Evolutionary conservation across 1,284 basidiomycete species (phyloP), one percentile per base, ranked within the genome.

Genomic region (Stereum hirsutum): DNA sequence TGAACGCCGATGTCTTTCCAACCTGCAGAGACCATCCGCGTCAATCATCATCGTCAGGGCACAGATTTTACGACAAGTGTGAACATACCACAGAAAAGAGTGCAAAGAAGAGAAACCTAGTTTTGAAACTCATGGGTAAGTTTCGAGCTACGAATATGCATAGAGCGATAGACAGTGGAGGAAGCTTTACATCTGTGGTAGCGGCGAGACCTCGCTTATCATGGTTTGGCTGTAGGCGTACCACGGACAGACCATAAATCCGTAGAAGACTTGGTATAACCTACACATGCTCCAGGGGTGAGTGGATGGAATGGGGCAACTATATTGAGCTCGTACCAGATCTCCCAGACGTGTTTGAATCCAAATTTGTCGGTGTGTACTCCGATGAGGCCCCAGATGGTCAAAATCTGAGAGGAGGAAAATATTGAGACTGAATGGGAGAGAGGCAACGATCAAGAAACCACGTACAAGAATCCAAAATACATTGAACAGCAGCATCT

Each of bases 221-320:
- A 89, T 85, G 0, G 86, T 89, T 61, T 89, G 83, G 56, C 80
- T 79, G 53, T 86, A 83, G 25, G 87, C 83, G 59, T 89, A 89
- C 85, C 85, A 89, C 1, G 86, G 86, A 52, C 87, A 88, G 5
- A 89, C 82, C 69, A 85, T 71, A 28, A 88, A 62, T 5, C 86
- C 85, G 53, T 85, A 88, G 57, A 76, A 86, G 4, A 73, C 79
- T 52, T 83, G 81, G 53, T 81, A 83, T 26, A 75, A 48, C 81
- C 80, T 75, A 43, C 30, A 40, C 15, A 20, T 11, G 3, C 10
- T 10, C 10, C 33, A 20, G 10, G 8, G 15, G 15, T 20, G 21
- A n/a, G 23, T 39, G 24, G 26, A 21, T 10, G 5, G 4, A 19
- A 30, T 28, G 15, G 19, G 39, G 15, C 36, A 21, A 28, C 20